These are phyloP conservation scores for Penicillium polonicum DNA, from an alignment of 2,329 filamentous ascomycete species.

Conservation along the genomic window DNA sequence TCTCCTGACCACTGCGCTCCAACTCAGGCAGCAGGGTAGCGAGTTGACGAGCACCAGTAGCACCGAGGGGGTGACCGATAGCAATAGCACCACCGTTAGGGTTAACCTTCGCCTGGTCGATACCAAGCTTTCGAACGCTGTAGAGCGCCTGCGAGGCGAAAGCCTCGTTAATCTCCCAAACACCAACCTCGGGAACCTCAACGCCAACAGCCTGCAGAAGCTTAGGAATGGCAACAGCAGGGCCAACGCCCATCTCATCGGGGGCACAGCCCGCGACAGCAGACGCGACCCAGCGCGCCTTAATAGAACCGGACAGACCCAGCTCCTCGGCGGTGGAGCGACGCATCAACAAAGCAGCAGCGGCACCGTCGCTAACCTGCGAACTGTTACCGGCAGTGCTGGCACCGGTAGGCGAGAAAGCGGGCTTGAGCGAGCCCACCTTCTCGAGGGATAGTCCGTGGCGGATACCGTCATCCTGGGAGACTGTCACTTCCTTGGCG, in stretches of 20 bases:
- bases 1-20: constrained; percentile 65
- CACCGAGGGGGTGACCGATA: constrained; percentile 86
- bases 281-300: constrained; percentile 79
- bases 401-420: constrained; percentile 71
- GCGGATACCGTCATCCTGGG: constrained; percentile 79
- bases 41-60: constrained; percentile 79
- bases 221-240: constrained; percentile 80
- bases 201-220: constrained; percentile 70
- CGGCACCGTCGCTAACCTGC: constrained; percentile 86
- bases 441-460: constrained; percentile 66
- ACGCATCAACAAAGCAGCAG: constrained; percentile 79
- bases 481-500: constrained; percentile 63
- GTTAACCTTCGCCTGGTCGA: constrained; percentile 72
- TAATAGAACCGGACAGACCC: constrained; percentile 66
- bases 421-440: constrained; percentile 78
- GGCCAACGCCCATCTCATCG: constrained; percentile 92
- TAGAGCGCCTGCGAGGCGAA: constrained; percentile 66
- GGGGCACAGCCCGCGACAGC: constrained; percentile 75
- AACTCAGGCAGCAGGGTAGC: constrained; percentile 70
- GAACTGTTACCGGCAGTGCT: constrained; percentile 83
- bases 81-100: constrained; percentile 92
- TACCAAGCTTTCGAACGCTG: constrained; percentile 62
- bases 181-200: constrained; percentile 65
- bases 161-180: constrained; percentile 94
- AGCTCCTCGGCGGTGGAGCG: constrained; percentile 74